Evolutionary conservation across 768 basidiomycete species (phyloP).

Genomic region (Omphalotus guepiniiformis): DNA sequence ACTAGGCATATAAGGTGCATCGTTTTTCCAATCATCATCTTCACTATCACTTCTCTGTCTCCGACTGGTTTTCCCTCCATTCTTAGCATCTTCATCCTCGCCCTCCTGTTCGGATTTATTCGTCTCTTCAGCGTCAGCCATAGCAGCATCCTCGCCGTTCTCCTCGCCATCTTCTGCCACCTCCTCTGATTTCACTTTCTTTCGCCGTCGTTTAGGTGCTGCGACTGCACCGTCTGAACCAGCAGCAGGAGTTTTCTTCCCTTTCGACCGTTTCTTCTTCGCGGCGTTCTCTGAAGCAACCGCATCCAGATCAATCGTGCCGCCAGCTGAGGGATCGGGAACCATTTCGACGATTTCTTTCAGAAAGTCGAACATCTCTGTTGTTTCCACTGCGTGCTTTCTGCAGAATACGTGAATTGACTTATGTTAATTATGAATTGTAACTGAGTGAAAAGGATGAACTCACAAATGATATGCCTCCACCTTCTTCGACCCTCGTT

Average conservation of each 20-base stretch:
- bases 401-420: conserved; percentile 46
- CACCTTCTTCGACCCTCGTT: conserved; percentile 82
- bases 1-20: conserved; percentile 2
- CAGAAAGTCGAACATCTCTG: conserved; percentile 89
- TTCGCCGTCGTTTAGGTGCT: conserved; percentile 46
- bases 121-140: conserved; percentile 28
- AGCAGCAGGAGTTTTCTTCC: conserved; percentile 41
- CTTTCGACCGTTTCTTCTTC: conserved; percentile 58
- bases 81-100: conserved; percentile 17
- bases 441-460: not conserved
- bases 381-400: conserved; percentile 87
- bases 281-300: conserved; percentile 45
- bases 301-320: conserved; percentile 67
- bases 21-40: conserved; percentile 5
- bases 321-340: conserved; percentile 84
- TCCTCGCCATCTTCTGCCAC: conserved; percentile 27
- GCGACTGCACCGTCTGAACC: conserved; percentile 31
- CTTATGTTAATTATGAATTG: not conserved
- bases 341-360: conserved; percentile 86
- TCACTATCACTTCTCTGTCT: conserved; percentile 1
- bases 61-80: conserved; percentile 4
- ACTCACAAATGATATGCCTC: conserved; percentile 92
- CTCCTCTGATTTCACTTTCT: conserved; percentile 40
- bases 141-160: conserved; percentile 26
- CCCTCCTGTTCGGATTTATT: conserved; percentile 27